Evolutionary conservation across 1,284 basidiomycete species (phyloP), one percentile per base, ranked within the genome.

Genomic region (Malassezia globosa): DNA sequence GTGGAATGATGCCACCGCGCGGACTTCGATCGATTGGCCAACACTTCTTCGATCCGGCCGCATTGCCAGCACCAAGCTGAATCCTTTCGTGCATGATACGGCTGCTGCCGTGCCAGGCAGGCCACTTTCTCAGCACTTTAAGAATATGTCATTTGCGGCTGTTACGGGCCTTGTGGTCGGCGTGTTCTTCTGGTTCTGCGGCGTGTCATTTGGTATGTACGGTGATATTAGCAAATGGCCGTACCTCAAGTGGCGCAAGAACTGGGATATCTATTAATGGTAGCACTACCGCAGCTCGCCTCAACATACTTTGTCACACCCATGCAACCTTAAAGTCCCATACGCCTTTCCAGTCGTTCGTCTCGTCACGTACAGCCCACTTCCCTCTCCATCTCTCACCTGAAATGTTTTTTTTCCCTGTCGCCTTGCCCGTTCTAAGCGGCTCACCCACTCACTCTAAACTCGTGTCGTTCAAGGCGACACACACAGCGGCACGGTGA

Each of bases 141-240:
- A 92, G 72, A 74, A 76, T 43, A 79, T 84, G 43, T 76, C 77
- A 43, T 97, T 95, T 68, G 79, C 77, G 0, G 58, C 82, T 4
- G 73, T 79, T 41, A 76, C 80, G 0, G 75, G 75, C 16, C 61
- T 76, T n/a, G 80, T 95, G 48, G 65, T 92, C 4, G 75, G 76
- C 22, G 80, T 80, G 49, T 96, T 94, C 76, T 89, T 84, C 84
- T 95, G 87, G 87, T 96, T 95, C 77, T 82, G 78, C 55, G 83
- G 81, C 21, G 75, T 90, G 35, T 84, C 87, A 0, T 89, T 87
- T 69, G 92, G 92, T 7, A 85, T 95, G 47, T 79, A 82, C 37
- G 88, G 88, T 1, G 82, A 85, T 2, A 79, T 94, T 54, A 78
- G 79, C 37, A 49, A 50, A 31, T 57, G 61, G 39, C 51, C 48